Evolutionary conservation across 805 yeast genomes (phyloP).

Genomic region (Pichia eremophila): DNA sequence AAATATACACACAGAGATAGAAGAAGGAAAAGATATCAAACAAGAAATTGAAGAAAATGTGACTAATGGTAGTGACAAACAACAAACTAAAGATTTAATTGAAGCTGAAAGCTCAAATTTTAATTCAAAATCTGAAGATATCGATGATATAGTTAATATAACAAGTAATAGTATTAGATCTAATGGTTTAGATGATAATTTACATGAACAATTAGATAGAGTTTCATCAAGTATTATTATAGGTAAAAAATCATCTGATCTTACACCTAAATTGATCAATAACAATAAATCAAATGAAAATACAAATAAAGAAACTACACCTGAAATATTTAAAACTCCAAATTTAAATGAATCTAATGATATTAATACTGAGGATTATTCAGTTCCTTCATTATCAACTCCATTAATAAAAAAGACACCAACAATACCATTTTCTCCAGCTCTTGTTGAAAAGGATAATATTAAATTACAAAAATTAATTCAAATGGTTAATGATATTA

Average conservation of each 20-base stretch:
- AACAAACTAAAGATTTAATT: too few relatives aligned
- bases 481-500: slow-evolving; percentile 26
- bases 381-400: not conserved
- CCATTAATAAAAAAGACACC: not conserved
- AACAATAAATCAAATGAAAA: too few relatives aligned
- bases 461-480: slow-evolving; percentile 17
- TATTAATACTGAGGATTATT: too few relatives aligned
- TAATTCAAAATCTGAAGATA: not conserved
- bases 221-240: not conserved
- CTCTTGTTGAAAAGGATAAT: slow-evolving; percentile 12
- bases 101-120: too few relatives aligned
- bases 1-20: not conserved
- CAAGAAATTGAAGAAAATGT: not conserved
- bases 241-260: not conserved
- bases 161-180: not conserved
- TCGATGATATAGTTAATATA: not conserved
- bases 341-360: not conserved
- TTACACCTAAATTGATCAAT: too few relatives aligned
- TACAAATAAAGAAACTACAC: too few relatives aligned
- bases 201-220: not conserved
- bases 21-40: not conserved
- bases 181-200: not conserved
- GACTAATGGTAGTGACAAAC: not conserved
- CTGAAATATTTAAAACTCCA: not conserved
- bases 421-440: slow-evolving; percentile 12